Evolutionary conservation across 768 basidiomycete genomes (phyloP), one percentile per base, ranked within the genome.

Genomic region (Rhodotorula paludigena): DNA sequence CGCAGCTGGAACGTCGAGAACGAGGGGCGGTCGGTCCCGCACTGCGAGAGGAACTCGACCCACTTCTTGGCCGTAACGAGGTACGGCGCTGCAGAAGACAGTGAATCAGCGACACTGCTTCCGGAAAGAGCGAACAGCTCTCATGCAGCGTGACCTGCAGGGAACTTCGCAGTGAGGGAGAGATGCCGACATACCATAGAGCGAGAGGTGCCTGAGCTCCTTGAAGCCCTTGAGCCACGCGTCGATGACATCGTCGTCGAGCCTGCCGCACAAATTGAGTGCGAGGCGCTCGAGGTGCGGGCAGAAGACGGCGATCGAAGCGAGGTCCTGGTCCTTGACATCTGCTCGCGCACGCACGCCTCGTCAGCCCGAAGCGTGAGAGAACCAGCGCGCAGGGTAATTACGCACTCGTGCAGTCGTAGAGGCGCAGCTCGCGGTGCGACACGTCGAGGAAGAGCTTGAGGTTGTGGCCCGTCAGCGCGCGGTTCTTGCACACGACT

Each of bases 361-460:
- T 12, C 9, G 28, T 51, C 49, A 30, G 30, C 30, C 20, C 30
- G 42, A 33, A 38, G 32, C n/a, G 30, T 28, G 35, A 23, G 32
- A 25, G 35, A 21, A 32, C 25, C 23, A 8, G 36, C 6, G 35
- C 10, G 8, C 23, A 45, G 35, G 7, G n/a, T n/a, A n/a, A n/a
- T n/a, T n/a, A n/a, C 88, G 72, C 77, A 94, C 92, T 87, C 1
- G 94, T 96, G 48, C 86, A 88, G 78, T 99, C 96, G 74, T 90
- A 93, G 45, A 99, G 79, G 0, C 82, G 84, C 41, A 99, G 80
- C 15, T 80, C 82, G 7, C 82, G 81, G 69, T 92, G 88, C 32
- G 83, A 78, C 3, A 84, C 80, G 64, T 86, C 86, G 75, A 96
- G 93, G 79, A 99, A 97, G 18, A 99, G 80, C 32, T 82, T 83